Evolutionary conservation across 2,329 filamentous ascomycete species (phyloP).

Genomic region (Ceratocystis eucalypticola): DNA sequence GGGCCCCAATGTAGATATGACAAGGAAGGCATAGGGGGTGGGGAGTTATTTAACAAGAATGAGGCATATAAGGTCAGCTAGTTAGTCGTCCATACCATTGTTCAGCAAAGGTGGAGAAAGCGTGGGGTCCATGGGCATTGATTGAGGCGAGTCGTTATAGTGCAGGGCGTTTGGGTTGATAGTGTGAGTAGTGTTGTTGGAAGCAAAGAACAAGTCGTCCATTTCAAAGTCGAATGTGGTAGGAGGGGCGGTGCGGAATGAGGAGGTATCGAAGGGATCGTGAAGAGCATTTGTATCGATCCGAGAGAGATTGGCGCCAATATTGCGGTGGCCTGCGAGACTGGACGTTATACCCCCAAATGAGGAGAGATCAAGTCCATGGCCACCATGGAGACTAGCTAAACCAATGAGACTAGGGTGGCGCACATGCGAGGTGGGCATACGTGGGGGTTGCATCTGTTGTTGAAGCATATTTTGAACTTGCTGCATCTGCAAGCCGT

Average conservation of each 20-base stretch:
- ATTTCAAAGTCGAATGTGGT: slow-evolving; percentile 58
- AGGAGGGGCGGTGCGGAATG: slow-evolving; percentile 59
- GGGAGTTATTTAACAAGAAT: background rate
- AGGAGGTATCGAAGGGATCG: slow-evolving; percentile 30
- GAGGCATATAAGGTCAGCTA: slow-evolving; percentile 58
- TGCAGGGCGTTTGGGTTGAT: slow-evolving; percentile 66
- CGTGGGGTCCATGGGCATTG: slow-evolving; percentile 47
- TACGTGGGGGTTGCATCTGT: slow-evolving; percentile 29
- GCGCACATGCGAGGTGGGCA: slow-evolving; percentile 47
- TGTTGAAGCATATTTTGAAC: slow-evolving; percentile 44
- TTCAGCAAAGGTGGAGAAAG: slow-evolving; percentile 45
- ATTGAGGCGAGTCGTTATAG: slow-evolving; percentile 65
- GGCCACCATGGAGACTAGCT: slow-evolving; percentile 35
- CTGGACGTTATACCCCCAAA: slow-evolving; percentile 60
- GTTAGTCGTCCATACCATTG: slow-evolving; percentile 74
- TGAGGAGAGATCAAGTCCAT: slow-evolving; percentile 46
- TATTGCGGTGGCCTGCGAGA: slow-evolving; percentile 48
- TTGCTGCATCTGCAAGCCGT: slow-evolving; percentile 52
- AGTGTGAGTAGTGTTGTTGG: slow-evolving; percentile 29
- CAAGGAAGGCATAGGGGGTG: background rate
- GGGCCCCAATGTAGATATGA: background rate
- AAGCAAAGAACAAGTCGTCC: slow-evolving; percentile 54
- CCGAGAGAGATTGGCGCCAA: slow-evolving; percentile 59
- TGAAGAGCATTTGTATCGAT: slow-evolving; percentile 56
- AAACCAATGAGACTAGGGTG: slow-evolving; percentile 63